A percentile compares a stretch with the other conserved stretches of the same genome.
Evolutionary conservation across 2,329 filamentous ascomycete genomes (phyloP).

Genomic region (Chaetomiaceae sp.): DNA sequence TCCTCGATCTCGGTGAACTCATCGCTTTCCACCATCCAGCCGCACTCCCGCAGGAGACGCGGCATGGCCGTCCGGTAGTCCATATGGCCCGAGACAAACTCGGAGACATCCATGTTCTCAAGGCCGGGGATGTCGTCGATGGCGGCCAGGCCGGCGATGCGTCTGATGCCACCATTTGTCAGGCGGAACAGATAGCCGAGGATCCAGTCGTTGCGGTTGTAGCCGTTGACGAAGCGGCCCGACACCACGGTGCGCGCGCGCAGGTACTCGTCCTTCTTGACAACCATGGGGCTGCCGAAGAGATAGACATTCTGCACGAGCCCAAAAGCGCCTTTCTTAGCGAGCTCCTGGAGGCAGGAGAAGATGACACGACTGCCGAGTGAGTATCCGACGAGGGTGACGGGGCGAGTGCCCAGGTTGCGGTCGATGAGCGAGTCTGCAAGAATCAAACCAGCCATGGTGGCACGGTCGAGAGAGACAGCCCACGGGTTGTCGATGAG

Average conservation of each 20-base stretch:
- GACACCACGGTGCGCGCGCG: conserved; percentile 77
- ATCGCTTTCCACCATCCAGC: conserved; percentile 86
- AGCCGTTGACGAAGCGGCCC: conserved; percentile 93
- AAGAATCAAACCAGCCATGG: conserved; percentile 81
- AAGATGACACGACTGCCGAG: conserved; percentile 90
- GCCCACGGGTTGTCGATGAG: conserved; percentile 98
- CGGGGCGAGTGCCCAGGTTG: conserved; percentile 82
- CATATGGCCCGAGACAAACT: conserved; percentile 88
- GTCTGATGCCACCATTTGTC: conserved; percentile 85
- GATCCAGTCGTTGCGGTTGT: conserved; percentile 95
- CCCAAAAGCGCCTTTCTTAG: conserved; percentile 76
- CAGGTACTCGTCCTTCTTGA: conserved; percentile 84
- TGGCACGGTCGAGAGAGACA: conserved; percentile 89
- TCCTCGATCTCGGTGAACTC: conserved; percentile 97
- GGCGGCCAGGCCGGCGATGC: conserved; percentile 75
- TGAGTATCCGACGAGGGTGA: conserved; percentile 93
- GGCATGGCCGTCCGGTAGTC: conserved; percentile 94
- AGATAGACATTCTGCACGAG: conserved; percentile 93
- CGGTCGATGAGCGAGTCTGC: conserved; percentile 91
- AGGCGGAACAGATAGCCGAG: conserved; percentile 92
- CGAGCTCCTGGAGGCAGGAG: conserved; percentile 81
- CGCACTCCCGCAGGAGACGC: conserved; percentile 75
- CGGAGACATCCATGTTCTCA: conserved; percentile 85
- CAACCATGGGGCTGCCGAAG: conserved; percentile 87
- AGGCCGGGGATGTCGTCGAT: conserved; percentile 73